Conservation (phyloP, 805 yeast species). For the Cyberlindnera mycetangii region DNA sequence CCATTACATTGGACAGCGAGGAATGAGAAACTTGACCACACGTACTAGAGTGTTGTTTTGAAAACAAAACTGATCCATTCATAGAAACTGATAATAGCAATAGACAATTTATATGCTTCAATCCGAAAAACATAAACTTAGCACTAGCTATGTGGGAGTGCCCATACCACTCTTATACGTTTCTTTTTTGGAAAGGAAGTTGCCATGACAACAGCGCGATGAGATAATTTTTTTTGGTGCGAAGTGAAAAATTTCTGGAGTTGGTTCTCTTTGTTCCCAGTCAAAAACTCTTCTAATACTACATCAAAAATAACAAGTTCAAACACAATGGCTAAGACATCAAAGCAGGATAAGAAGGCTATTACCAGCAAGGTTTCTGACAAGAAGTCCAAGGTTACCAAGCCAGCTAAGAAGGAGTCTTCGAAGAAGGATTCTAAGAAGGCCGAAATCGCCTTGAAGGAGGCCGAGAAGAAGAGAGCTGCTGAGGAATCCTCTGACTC, state of each 20-base stretch:
- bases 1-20: slow-evolving; percentile 73
- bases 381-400: slow-evolving; percentile 24
- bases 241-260: slow-evolving; percentile 16
- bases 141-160: too few species aligned
- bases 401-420: slow-evolving; percentile 25
- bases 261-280: background rate
- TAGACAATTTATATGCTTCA: too few species aligned
- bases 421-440: slow-evolving; percentile 27
- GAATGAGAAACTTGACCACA: slow-evolving; percentile 11
- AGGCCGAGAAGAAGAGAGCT: slow-evolving; percentile 24
- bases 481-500: slow-evolving; percentile 30
- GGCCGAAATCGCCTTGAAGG: slow-evolving; percentile 28
- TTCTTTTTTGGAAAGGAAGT: slow-evolving; percentile 8
- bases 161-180: slow-evolving; percentile 3
- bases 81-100: too few species aligned
- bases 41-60: background rate
- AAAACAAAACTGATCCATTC: background rate
- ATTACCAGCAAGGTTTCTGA: slow-evolving; percentile 16
- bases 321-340: slow-evolving; percentile 25
- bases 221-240: slow-evolving; percentile 18
- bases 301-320: background rate
- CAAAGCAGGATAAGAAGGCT: slow-evolving; percentile 22
- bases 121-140: too few species aligned
- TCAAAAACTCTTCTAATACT: background rate
- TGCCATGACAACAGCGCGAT: slow-evolving; percentile 20